Evolutionary conservation across 1,284 basidiomycete species (phyloP), one percentile per base, ranked within the genome.

Genomic region (Pholiota adiposa): DNA sequence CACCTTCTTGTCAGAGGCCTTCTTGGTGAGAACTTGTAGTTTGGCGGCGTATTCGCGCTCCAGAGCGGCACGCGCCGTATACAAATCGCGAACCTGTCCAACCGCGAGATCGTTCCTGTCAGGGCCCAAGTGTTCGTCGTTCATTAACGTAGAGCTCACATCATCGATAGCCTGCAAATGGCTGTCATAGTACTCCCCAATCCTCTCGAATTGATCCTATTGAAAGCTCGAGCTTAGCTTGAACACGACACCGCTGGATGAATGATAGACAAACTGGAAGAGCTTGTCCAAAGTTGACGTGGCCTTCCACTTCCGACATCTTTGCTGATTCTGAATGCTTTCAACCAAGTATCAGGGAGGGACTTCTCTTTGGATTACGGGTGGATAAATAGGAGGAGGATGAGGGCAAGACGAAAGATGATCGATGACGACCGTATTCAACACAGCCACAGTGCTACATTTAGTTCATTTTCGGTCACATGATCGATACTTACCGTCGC

Each of bases 41-140:
- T 89, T 92, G 18, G 74, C 69, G 0, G 90, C 88, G 69, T 92
- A 93, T 68, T 94, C 90, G 54, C 86, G 84, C 71, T 94, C 92
- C 12, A 93, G 76, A 12, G 78, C 80, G 16, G 77, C 84, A 43
- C 87, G 81, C 56, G 89, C 88, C 54, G 79, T 78, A 69, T 91
- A 87, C 50, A 93, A 69, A 50, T 93, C 90, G 54, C 89, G 84
- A 54, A 89, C 81, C 90, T 92, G 67, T 4, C 52, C 38, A 27
- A 19, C 14, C 29, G 8, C 21, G 18, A 33, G 19, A 23, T n/a
- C n/a, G 14, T 50, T 29, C 29, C 14, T 18, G 44, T 29, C 12
- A 36, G 29, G 34, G 14, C n/a, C 34, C 4, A 31, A 46, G n/a
- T n/a, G 7, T 14, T 29, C 43, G 11, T 16, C 18, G 4, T n/a